Evolutionary conservation across 768 basidiomycete genomes (phyloP), one percentile per base, ranked within the genome.

Genomic region (Infundibulicybe gibba): DNA sequence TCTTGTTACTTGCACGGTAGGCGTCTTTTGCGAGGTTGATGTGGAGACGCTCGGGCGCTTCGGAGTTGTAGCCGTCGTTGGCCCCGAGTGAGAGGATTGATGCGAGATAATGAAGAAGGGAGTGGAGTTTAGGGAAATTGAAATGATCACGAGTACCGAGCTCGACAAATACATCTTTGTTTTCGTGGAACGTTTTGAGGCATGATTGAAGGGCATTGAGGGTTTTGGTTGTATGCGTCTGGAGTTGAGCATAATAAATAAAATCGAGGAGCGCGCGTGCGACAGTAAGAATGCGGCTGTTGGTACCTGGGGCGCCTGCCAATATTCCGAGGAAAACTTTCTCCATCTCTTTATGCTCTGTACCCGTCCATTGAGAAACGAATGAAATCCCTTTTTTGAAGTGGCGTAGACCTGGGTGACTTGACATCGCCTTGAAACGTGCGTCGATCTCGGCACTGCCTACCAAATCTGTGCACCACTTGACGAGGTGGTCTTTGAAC

Each of bases 331-430:
- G 16, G 43, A 71, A 67, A 3, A 67, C 58, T 31, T 61, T 61
- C 45, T 67, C 57, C 61, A 72, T 68, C 0, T 61, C 54, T 41
- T 72, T 70, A 45, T 68, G 60, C 52, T 79, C 72, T 0, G 54
- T 62, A 2, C 74, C 75, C 0, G 73, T 74, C 69, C 68, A 71
- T 45, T 76, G 72, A 6, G 67, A 59, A 0, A 70, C 53, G 0
- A 50, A 30, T 0, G 66, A 70, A 15, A 79, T 72, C 0, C 75
- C 74, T 6, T 66, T 68, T 30, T 61, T 62, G 61, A 78, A 76
- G 40, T 71, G 66, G 0, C 67, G 66, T 1, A 75, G 52, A 5
- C 46, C 47, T 0, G 3, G 49, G 38, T 20, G 63, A 60, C 17
- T 65, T 61, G 61, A 39, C 60, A 73, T 64, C 2, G 51, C 41